Percentiles rank a stretch among this genome's conserved stretches.
Conservation (phyloP, 169 alveolate genomes). For the Plasmodium coatneyi region DNA sequence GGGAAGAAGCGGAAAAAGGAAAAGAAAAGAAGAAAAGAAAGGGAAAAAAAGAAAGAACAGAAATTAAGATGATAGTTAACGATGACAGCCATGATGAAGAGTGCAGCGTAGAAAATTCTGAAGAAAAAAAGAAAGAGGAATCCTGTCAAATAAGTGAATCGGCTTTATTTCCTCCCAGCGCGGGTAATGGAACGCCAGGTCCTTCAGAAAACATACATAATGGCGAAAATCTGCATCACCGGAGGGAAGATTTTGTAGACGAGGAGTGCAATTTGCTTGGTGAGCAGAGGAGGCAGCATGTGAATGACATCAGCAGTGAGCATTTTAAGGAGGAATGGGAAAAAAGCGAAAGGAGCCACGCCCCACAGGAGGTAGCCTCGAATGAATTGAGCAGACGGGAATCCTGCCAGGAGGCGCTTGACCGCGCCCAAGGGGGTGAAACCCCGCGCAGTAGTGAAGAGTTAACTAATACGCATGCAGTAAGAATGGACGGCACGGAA, state of each 20-base stretch:
- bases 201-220: not conserved
- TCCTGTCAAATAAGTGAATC: slow-evolving; percentile 16
- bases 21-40: not conserved
- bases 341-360: not conserved
- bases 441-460: not conserved
- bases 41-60: not conserved
- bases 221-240: not conserved
- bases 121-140: slow-evolving; percentile 26
- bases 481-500: not conserved
- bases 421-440: not conserved
- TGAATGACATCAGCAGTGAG: not conserved
- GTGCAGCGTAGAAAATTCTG: slow-evolving; percentile 38
- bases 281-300: not conserved
- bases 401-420: not conserved
- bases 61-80: slow-evolving; percentile 14
- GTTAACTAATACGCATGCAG: too few species aligned
- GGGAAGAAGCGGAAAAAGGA: not conserved
- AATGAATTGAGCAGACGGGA: not conserved
- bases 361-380: not conserved
- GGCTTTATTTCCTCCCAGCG: not conserved
- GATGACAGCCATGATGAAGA: slow-evolving; percentile 2
- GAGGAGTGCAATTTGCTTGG: not conserved
- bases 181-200: not conserved
- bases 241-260: not conserved
- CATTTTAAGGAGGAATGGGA: not conserved